Percentiles rank a stretch among this genome's conserved stretches.
Conservation (phyloP, 2,329 filamentous ascomycete genomes). For the Penicillium verrucosum region DNA sequence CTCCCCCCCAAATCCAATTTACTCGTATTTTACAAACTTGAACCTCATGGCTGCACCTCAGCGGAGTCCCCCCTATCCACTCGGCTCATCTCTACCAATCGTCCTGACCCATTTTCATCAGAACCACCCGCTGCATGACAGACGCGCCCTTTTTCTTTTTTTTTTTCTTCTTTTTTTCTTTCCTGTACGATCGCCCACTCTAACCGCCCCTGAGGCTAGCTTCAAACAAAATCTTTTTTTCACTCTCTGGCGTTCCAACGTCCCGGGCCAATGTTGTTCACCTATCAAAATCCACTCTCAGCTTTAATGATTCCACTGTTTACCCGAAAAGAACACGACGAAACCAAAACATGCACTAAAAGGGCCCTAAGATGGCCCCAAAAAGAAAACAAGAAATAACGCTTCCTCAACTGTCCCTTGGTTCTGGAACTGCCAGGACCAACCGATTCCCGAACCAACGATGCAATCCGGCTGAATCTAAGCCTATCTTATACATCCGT, state of each 20-base stretch:
- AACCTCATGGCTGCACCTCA: slow-evolving; percentile 4
- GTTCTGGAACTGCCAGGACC: slow-evolving; percentile 23
- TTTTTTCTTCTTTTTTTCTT: too few relatives aligned
- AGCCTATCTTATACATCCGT: background rate
- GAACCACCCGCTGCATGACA: slow-evolving; percentile 7
- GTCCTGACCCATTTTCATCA: slow-evolving; percentile 3
- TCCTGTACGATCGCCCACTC: slow-evolving; percentile 4
- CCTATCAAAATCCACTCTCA: slow-evolving; percentile 2
- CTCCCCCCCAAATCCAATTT: background rate
- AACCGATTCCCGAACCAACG: slow-evolving; percentile 16
- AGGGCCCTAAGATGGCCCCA: background rate
- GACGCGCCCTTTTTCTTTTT: slow-evolving; percentile 6
- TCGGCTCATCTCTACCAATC: slow-evolving; percentile 5
- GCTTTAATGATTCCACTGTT: slow-evolving; percentile 14
- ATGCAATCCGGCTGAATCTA: slow-evolving; percentile 1
- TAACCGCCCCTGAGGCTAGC: slow-evolving; percentile 19
- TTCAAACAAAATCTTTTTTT: slow-evolving; percentile 23
- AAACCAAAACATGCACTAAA: slow-evolving; percentile 6
- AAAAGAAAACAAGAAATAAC: slow-evolving; percentile 12
- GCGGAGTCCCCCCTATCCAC: slow-evolving; percentile 3
- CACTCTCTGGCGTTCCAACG: slow-evolving; percentile 9
- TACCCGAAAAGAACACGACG: slow-evolving; percentile 1
- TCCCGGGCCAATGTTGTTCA: slow-evolving; percentile 5
- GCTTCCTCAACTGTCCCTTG: slow-evolving; percentile 21
- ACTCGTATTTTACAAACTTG: slow-evolving; percentile 5